phyloP scores from a whole-genome alignment of 208 protist genomes.

The Naegleria fowleri region DNA sequence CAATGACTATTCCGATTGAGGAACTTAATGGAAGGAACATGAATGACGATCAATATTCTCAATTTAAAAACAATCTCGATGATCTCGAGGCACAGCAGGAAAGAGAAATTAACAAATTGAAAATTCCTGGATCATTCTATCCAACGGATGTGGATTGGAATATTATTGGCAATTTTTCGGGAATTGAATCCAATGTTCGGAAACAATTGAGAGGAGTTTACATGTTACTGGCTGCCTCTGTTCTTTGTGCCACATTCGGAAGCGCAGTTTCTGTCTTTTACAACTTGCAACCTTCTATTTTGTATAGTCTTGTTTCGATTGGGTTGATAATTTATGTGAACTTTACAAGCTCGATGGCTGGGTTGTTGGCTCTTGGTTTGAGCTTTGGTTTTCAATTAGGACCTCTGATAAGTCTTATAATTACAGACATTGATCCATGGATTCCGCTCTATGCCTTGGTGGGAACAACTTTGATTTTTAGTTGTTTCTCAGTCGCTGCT shows the following conservation, averaged over 20 bases:
- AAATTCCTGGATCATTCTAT: background rate
- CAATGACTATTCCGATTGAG: too few species aligned
- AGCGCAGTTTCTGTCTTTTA: background rate
- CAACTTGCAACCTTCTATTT: background rate
- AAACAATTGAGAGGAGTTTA: background rate
- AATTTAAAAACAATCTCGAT: background rate
- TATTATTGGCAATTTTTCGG: background rate
- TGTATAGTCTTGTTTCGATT: background rate
- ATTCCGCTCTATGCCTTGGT: background rate
- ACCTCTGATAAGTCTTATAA: background rate
- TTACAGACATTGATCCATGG: background rate
- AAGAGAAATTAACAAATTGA: background rate
- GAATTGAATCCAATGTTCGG: background rate
- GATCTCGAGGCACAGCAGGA: background rate
- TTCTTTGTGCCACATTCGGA: background rate
- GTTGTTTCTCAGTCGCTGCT: background rate
- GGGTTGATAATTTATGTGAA: background rate
- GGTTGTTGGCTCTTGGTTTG: background rate
- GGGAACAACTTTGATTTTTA: background rate
- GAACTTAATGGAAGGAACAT: too few species aligned
- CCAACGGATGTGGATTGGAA: background rate
- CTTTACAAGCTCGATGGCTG: background rate
- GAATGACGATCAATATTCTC: too few species aligned
- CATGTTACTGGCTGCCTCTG: background rate
- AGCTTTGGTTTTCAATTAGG: background rate